These are phyloP conservation scores for Dictyostelium intermedium DNA, from an alignment of 78 protist species.

Conservation along the genomic window DNA sequence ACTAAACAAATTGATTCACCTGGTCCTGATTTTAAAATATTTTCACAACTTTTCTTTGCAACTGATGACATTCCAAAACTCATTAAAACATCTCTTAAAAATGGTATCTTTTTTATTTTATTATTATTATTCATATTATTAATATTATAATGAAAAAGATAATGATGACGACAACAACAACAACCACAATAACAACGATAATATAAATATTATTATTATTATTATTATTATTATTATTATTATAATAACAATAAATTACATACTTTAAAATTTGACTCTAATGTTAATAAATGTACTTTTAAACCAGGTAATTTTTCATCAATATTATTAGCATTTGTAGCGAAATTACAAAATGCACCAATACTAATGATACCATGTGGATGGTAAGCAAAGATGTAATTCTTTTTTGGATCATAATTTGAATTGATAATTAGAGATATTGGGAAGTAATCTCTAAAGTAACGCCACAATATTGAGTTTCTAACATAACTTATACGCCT, in stretches of 20 bases:
- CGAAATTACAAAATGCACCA: slow-evolving; percentile 80
- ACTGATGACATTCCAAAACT: slow-evolving; percentile 74
- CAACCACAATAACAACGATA: too few species aligned
- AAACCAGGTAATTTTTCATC: slow-evolving; percentile 52
- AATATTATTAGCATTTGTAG: slow-evolving; percentile 70
- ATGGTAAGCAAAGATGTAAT: slow-evolving; percentile 71
- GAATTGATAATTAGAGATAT: slow-evolving; percentile 43
- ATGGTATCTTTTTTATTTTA: slow-evolving; percentile 27
- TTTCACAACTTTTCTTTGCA: slow-evolving; percentile 24
- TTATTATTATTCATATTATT: too few species aligned
- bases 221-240: too few species aligned
- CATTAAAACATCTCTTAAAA: slow-evolving; percentile 67
- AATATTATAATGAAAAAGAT: too few species aligned
- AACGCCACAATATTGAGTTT: slow-evolving; percentile 35
- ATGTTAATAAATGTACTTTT: slow-evolving; percentile 62
- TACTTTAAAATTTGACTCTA: slow-evolving; percentile 72
- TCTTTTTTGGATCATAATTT: slow-evolving; percentile 58
- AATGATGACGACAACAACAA: too few species aligned
- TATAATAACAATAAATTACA: neutral
- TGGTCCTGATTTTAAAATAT: slow-evolving; percentile 29
- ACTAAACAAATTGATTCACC: slow-evolving; percentile 62
- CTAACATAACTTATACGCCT: neutral
- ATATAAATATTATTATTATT: too few species aligned
- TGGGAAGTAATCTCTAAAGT: slow-evolving; percentile 77
- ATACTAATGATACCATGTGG: slow-evolving; percentile 80